Percentiles rank a stretch among this genome's conserved stretches.
phyloP scores from a whole-genome alignment of 306 rosid species.

The Geum urbanum region DNA sequence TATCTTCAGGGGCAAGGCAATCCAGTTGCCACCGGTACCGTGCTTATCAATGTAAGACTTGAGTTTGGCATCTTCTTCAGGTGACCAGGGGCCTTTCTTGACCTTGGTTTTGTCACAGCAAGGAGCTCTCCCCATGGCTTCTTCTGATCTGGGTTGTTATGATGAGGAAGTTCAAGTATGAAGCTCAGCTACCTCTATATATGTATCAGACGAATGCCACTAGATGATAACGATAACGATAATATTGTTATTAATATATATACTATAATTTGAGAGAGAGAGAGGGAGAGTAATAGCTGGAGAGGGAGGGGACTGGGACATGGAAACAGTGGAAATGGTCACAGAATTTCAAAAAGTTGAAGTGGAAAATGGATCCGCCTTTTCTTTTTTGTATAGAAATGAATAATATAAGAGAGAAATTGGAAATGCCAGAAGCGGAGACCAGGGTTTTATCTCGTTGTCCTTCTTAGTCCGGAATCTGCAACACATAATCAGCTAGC shows the following conservation, averaged over 20 bases:
- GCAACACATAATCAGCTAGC: conserved; percentile 5
- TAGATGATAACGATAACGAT: conserved; percentile 27
- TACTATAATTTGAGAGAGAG: conserved; percentile 28
- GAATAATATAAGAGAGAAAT: conserved; percentile 30
- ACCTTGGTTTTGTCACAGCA: conserved; percentile 99
- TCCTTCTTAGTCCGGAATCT: conserved; percentile 45
- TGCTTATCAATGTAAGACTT: conserved; percentile 73
- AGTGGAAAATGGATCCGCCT: conserved; percentile 30
- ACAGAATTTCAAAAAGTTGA: conserved; percentile 52
- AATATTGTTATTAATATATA: conserved; percentile 28
- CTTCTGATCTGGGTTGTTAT: neutral
- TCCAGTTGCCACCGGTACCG: conserved; percentile 98
- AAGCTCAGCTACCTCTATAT: conserved; percentile 17
- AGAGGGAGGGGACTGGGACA: conserved; percentile 41
- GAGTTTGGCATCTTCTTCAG: conserved; percentile 95
- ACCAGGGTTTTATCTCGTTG: conserved; percentile 46
- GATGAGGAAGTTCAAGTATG: conserved; percentile 20
- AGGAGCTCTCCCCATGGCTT: conserved; percentile 93
- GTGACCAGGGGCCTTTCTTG: conserved; percentile 98
- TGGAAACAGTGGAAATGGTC: conserved; percentile 30
- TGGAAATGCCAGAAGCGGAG: conserved; percentile 42
- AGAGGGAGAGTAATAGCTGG: conserved; percentile 50
- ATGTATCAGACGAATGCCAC: conserved; percentile 1
- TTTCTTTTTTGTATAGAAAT: conserved; percentile 33
- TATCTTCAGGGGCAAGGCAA: conserved; percentile 90